These are phyloP conservation scores for Phytophthora pseudosyringae DNA, from an alignment of 352 stramenopile genomes.

Conservation along the genomic window DNA sequence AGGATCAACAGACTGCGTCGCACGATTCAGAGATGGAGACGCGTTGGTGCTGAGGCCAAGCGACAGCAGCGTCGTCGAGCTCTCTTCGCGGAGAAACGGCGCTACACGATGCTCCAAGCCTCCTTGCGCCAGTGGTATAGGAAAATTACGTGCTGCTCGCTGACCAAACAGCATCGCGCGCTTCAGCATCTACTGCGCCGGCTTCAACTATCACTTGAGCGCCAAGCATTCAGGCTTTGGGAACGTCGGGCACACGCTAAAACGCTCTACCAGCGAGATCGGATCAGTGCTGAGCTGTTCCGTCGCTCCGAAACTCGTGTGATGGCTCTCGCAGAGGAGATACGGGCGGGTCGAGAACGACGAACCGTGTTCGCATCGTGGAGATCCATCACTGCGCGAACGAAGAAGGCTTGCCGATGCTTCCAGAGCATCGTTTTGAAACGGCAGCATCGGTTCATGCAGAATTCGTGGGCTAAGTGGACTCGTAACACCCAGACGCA, in stretches of 20 bases:
- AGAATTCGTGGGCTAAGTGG: conserved; percentile 14
- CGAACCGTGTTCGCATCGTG: conserved; percentile 19
- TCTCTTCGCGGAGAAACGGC: conserved; percentile 29
- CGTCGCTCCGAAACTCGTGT: conserved; percentile 29
- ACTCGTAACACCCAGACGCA: not conserved
- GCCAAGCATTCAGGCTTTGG: conserved; percentile 22
- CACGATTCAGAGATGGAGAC: conserved; percentile 16
- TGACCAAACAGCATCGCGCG: conserved; percentile 24
- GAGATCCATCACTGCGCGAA: conserved; percentile 16
- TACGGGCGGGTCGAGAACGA: conserved; percentile 15
- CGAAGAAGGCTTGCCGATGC: conserved; percentile 7
- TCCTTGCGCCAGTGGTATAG: conserved; percentile 26
- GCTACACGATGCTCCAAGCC: conserved; percentile 21
- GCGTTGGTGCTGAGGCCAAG: not conserved
- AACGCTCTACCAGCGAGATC: conserved; percentile 19
- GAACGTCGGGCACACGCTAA: conserved; percentile 16
- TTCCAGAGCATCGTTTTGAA: conserved; percentile 16
- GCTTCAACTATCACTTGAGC: conserved; percentile 12
- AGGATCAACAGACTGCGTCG: conserved; percentile 14
- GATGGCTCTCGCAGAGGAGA: conserved; percentile 16
- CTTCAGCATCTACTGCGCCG: conserved; percentile 17
- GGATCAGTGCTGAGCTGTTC: conserved; percentile 33
- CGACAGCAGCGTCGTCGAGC: conserved; percentile 9
- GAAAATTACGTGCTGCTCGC: conserved; percentile 10
- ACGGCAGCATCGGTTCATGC: conserved; percentile 5